Conservation (phyloP, 257 asterid genomes). For the Nicotiana sylvestris region DNA sequence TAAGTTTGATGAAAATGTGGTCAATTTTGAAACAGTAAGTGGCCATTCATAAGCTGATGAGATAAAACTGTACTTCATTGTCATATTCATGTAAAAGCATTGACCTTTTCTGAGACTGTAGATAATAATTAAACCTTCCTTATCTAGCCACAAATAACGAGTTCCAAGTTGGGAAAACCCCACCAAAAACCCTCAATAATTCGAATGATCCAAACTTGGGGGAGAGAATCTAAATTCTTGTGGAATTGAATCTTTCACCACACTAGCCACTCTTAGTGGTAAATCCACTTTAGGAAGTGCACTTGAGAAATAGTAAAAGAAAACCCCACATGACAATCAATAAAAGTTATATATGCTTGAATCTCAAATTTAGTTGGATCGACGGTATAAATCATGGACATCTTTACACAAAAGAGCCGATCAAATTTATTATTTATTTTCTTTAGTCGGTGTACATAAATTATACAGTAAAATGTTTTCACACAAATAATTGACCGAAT, state of each 20-base stretch:
- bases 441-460: too few relatives aligned
- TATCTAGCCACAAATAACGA: neutral
- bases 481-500: too few relatives aligned
- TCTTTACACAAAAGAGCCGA: too few relatives aligned
- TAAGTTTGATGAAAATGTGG: neutral
- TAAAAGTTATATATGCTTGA: neutral
- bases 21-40: neutral
- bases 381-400: neutral
- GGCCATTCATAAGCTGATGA: neutral
- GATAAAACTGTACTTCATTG: neutral
- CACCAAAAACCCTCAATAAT: neutral
- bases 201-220: neutral
- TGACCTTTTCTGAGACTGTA: neutral
- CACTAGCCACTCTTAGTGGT: constrained; percentile 60
- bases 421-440: too few relatives aligned
- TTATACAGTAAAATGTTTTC: too few relatives aligned
- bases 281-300: constrained; percentile 45
- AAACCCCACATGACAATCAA: constrained; percentile 3
- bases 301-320: constrained; percentile 12
- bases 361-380: neutral
- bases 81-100: constrained; percentile 1
- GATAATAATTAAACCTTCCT: neutral
- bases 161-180: constrained; percentile 10
- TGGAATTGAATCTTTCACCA: constrained; percentile 27
- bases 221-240: constrained; percentile 26